Evolutionary conservation across 2,329 filamentous ascomycete species (phyloP), one percentile per base, ranked within the genome.

Genomic region (Pseudopyrenochaeta lycopersici): DNA sequence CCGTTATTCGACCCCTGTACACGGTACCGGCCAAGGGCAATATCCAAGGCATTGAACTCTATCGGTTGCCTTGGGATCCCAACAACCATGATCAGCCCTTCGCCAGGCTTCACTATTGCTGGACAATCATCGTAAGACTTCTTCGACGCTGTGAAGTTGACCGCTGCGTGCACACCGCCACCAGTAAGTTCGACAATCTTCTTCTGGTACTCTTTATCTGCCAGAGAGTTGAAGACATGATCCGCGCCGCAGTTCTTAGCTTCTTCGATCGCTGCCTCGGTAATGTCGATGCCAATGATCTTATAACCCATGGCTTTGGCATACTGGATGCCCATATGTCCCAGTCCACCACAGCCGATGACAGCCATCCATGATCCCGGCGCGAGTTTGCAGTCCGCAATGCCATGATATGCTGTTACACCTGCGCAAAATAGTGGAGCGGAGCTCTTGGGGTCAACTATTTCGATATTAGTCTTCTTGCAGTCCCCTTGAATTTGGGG

Each of bases 1-100:
- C 71, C 70, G 40, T 74, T 74, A 48, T 68, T 74, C 33, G 66
- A 62, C 1, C 71, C 71, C 51, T 67, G 71, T 14, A 73, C 49
- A 11, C 56, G 52, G 36, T 63, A 74, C 20, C 60, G 43, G 1
- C 64, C 63, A 15, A 73, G 49, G 5, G 71, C 71, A 54, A 74
- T 66, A 47, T 73, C 71, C 41, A 74, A 31, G 1, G 62, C 71
- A 50, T 71, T 74, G 30, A 74, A 63, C 41, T 68, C 53, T 1
- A 74, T 21, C 17, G 71, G 68, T 42, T 73, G 56, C 30, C 56
- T 51, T 6, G 71, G 71, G 49, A 74, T 74, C 3, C 71, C 71
- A 7, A 73, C 70, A 1, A 73, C 64, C 71, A 74, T 74, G 10
- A 73, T 59, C 10, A 70, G 54, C n/a, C 71, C 69, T 30, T 61